Percentiles rank a stretch among this genome's conserved stretches.
These are phyloP conservation scores for Nannochloropsis granulata DNA, from an alignment of 108 stramenopile genomes.

Conservation along the genomic window DNA sequence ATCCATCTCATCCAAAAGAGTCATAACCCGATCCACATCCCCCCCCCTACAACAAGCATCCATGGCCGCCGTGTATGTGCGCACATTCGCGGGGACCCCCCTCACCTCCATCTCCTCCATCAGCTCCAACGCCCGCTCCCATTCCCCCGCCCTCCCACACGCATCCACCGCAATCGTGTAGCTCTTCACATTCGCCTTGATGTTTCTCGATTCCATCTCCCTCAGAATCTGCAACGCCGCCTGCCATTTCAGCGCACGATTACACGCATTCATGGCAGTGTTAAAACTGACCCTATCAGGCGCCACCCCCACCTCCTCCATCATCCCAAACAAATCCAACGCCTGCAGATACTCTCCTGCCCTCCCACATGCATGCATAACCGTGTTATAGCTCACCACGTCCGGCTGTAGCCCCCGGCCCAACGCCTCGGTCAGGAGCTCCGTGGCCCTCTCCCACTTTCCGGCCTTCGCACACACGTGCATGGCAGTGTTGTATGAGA, in stretches of 20 bases:
- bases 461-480: slow-evolving; percentile 1
- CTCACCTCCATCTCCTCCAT: neutral
- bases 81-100: slow-evolving; percentile 6
- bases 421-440: slow-evolving; percentile 2
- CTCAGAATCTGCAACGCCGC: neutral
- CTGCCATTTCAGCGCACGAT: slow-evolving; percentile 3
- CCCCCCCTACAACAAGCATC: slow-evolving; percentile 12
- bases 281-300: slow-evolving; percentile 14
- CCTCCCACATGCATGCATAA: slow-evolving; percentile 15
- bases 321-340: slow-evolving; percentile 11
- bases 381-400: slow-evolving; percentile 22
- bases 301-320: slow-evolving; percentile 3
- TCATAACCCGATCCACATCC: neutral
- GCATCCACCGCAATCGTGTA: slow-evolving; percentile 22
- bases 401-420: slow-evolving; percentile 8
- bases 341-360: slow-evolving; percentile 2
- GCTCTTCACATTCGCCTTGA: slow-evolving; percentile 4
- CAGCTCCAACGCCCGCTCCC: slow-evolving; percentile 5
- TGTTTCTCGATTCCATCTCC: neutral
- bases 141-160: slow-evolving; percentile 6
- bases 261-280: slow-evolving; percentile 20
- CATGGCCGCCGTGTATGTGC: slow-evolving; percentile 18
- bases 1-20: slow-evolving; percentile 15
- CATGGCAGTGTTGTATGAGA: slow-evolving; percentile 22
- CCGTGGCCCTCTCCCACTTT: slow-evolving; percentile 19